These are phyloP conservation scores for Musa troglodytarum DNA, from an alignment of 176 grass and related monocot genomes.

Conservation along the genomic window DNA sequence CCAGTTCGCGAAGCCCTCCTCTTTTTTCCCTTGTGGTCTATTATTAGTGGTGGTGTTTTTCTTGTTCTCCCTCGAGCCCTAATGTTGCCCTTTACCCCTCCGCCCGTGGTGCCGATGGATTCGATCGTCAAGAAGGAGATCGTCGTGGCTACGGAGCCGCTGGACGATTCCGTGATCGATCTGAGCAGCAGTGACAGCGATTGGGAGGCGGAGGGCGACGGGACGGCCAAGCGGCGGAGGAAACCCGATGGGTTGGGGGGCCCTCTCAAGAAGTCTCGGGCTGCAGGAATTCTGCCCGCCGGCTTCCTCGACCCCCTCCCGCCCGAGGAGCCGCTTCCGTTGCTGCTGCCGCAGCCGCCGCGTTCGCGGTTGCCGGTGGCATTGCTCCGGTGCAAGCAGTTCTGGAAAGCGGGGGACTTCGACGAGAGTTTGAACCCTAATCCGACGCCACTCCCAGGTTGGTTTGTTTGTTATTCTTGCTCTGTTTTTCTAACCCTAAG, in stretches of 20 bases:
- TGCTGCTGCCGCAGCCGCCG: conserved; percentile 3
- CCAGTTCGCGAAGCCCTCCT: too few species aligned
- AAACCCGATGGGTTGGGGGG: conserved; percentile 26
- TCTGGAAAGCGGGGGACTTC: conserved; percentile 94
- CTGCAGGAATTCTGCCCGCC: conserved; percentile 29
- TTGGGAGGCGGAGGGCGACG: conserved; percentile 41
- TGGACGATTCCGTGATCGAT: conserved; percentile 40
- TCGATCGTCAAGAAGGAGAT: conserved; percentile 42
- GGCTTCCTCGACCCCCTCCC: conserved; percentile 75
- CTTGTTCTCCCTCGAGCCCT: too few species aligned
- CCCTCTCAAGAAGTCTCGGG: conserved; percentile 7
- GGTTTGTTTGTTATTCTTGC: background rate
- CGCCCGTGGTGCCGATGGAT: conserved; percentile 16
- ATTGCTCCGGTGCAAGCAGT: conserved; percentile 55
- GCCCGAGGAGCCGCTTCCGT: conserved; percentile 1
- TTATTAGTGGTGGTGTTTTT: too few species aligned
- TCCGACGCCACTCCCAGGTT: conserved; percentile 33
- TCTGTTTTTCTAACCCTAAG: background rate
- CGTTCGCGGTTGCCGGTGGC: background rate
- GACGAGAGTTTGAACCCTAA: conserved; percentile 31
- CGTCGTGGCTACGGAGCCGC: background rate
- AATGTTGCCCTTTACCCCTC: too few species aligned
- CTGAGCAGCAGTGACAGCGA: conserved; percentile 56
- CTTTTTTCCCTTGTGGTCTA: too few species aligned
- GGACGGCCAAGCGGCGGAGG: background rate